Evolutionary conservation across 352 stramenopile species (phyloP), one percentile per base, ranked within the genome.

Genomic region (Globisporangium paroecandrum): DNA sequence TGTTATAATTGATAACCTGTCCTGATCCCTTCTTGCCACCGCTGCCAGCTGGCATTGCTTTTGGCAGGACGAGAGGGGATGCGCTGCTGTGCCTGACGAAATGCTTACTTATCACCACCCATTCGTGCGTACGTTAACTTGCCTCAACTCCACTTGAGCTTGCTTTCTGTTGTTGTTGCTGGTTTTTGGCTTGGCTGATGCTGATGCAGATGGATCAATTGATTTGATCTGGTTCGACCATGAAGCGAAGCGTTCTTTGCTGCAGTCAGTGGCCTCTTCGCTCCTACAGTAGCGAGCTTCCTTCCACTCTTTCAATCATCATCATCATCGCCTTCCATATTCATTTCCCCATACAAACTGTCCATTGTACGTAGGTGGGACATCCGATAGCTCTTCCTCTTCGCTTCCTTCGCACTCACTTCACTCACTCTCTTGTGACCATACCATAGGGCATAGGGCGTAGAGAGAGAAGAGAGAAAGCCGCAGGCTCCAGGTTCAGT

Each of bases 111-210:
- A 49, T 49, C 41, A 49, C 41, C 38, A n/a, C 38, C 41, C 41
- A 43, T 15, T 32, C 49, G 49, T 25, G 22, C 10, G n/a, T 38
- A n/a, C n/a, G n/a, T 36, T 25, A 59, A 41, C 13, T 59, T 49
- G 15, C 24, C 53, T 59, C 54, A 59, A 59, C 13, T 59, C 25
- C 25, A 59, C 54, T 59, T 59, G 54, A 59, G 54, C 54, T 59
- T 25, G 29, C 29, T 27, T 59, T 25, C 15, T 41, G 41, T 25
- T 58, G 24, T 4, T n/a, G 53, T 22, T 58, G 12, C 15, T 58
- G 53, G 53, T 58, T 58, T 25, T 15, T 58, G 53, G 53, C 38
- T 58, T 25, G 54, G 12, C 38, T 13, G 7, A 9, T n/a, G 41
- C 32, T 36, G 32, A 9, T 47, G 41, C 7, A 5, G 13, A 9